phyloP scores from a whole-genome alignment of 1,139 yeast species.

The Taphrina flavorubra region DNA sequence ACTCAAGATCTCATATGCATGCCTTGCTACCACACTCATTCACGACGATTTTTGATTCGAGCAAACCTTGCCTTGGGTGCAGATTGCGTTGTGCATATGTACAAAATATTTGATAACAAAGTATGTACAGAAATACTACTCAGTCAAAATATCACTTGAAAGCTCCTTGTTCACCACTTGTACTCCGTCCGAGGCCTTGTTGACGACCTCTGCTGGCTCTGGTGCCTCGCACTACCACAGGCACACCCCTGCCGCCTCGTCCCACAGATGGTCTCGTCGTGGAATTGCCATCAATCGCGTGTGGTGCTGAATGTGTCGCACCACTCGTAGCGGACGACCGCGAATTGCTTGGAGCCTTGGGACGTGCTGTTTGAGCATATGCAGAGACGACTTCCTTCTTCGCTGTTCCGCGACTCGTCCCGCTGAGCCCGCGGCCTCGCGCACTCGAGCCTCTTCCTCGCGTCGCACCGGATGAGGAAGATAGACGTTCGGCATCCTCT shows the following conservation, averaged over 20 bases:
- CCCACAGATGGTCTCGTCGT: conserved; percentile 4
- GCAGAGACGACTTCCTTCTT: conserved; percentile 30
- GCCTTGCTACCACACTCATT: no score
- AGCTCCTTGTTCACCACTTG: conserved; percentile 17
- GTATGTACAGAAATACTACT: conserved; percentile 1
- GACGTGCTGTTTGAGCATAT: conserved; percentile 35
- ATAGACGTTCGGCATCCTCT: conserved; percentile 15
- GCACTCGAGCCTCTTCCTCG: conserved; percentile 21
- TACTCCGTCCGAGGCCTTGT: conserved; percentile 24
- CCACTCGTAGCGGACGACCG: neutral
- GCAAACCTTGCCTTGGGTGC: no score
- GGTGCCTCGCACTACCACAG: conserved; percentile 32
- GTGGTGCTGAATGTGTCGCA: conserved; percentile 8
- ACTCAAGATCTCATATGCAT: no score
- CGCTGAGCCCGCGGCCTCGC: conserved; percentile 3
- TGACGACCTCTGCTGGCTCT: conserved; percentile 37
- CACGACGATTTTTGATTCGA: no score
- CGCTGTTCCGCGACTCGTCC: conserved; percentile 23
- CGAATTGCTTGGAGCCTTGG: neutral
- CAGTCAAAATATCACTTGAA: conserved; percentile 2
- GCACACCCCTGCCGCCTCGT: conserved; percentile 30
- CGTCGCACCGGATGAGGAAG: conserved; percentile 14
- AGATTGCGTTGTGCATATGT: neutral
- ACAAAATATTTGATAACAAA: neutral
- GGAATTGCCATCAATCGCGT: neutral